Conservation (phyloP, 2,329 filamentous ascomycete genomes). For the Penicillium thymicola region DNA sequence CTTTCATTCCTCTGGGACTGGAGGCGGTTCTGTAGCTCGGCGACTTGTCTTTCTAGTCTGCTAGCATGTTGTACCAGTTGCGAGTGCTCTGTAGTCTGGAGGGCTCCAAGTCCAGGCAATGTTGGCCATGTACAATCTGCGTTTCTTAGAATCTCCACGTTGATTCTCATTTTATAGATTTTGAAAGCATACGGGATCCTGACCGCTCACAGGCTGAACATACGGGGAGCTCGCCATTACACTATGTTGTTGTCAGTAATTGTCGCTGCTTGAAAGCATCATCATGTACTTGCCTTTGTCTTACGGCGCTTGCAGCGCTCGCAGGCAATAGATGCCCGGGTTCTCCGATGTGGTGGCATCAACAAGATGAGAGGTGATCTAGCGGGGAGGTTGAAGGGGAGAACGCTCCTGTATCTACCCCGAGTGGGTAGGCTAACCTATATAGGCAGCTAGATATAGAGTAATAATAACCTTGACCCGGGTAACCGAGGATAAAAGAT, state of each 20-base stretch:
- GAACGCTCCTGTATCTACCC: not conserved
- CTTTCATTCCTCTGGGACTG: not conserved
- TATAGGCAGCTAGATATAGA: not conserved
- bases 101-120: not conserved
- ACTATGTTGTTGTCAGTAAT: not conserved
- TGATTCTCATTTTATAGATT: not conserved
- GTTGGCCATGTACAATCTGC: not conserved
- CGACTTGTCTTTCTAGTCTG: not conserved
- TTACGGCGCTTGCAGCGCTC: not conserved
- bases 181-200: not conserved
- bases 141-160: not conserved
- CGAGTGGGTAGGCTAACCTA: not conserved
- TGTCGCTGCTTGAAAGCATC: not conserved
- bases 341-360: not conserved
- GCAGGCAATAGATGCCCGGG: not conserved
- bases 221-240: not conserved
- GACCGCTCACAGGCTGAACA: not conserved
- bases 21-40: not conserved
- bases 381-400: not conserved
- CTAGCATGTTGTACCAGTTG: not conserved
- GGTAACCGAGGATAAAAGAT: too few relatives aligned
- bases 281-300: not conserved
- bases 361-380: not conserved
- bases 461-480: not conserved
- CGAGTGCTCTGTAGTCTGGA: not conserved